Percentiles rank a stretch among this genome's conserved stretches.
phyloP scores from a whole-genome alignment of 2,329 filamentous ascomycete genomes.

The Penicillium sp. region DNA sequence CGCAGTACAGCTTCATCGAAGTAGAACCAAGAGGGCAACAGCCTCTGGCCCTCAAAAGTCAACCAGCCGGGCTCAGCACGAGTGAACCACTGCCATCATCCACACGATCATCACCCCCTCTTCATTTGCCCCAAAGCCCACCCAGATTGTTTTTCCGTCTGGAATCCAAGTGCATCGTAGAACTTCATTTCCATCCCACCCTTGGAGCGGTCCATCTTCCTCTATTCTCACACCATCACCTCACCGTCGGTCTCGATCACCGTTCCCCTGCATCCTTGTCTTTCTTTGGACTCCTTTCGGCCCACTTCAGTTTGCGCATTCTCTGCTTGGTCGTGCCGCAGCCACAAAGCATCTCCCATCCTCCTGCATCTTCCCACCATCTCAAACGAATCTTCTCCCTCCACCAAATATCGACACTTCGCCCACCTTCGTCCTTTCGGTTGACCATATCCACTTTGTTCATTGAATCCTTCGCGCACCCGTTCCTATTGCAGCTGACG shows the following conservation, averaged over 20 bases:
- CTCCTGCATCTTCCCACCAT: slow-evolving; percentile 22
- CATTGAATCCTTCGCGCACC: neutral
- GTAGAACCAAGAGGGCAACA: neutral
- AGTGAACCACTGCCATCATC: no score
- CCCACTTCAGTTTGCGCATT: slow-evolving; percentile 17
- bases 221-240: slow-evolving; percentile 1
- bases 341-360: slow-evolving; percentile 17
- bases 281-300: neutral
- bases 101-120: neutral
- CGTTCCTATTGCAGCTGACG: slow-evolving; percentile 12
- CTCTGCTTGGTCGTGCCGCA: slow-evolving; percentile 22
- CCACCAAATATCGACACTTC: slow-evolving; percentile 15
- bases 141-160: no score
- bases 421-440: neutral
- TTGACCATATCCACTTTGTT: neutral
- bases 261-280: slow-evolving; percentile 20
- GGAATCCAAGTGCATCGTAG: no score
- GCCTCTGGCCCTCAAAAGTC: no score
- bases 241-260: slow-evolving; percentile 7
- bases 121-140: neutral
- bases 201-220: neutral
- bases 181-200: neutral
- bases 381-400: slow-evolving; percentile 19
- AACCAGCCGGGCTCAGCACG: no score
- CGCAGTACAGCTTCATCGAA: neutral